Conservation (phyloP, 2,329 filamentous ascomycete species). For the Leptoxyphium fumago region DNA sequence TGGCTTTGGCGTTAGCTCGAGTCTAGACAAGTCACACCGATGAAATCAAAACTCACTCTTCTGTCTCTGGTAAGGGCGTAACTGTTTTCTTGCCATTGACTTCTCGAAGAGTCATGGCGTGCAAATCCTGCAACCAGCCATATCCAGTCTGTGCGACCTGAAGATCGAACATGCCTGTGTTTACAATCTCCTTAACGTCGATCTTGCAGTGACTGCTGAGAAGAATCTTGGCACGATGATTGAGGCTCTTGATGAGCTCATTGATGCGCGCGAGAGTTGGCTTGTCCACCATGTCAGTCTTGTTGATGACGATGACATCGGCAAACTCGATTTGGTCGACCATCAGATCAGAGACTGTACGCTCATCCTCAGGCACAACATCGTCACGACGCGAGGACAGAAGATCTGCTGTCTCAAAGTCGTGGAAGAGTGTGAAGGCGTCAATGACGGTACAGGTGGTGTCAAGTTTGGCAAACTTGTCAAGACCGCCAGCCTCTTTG, state of each 20-base stretch:
- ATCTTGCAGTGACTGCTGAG: conserved; percentile 45
- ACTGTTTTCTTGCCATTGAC: conserved; percentile 39
- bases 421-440: conserved; percentile 56
- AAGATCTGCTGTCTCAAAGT: conserved; percentile 57
- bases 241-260: conserved; percentile 37
- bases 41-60: conserved; percentile 35
- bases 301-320: conserved; percentile 58
- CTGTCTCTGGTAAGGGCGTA: conserved; percentile 54
- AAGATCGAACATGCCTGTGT: conserved; percentile 51
- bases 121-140: conserved; percentile 56
- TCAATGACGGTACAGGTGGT: conserved; percentile 61
- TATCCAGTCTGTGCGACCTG: conserved; percentile 48
- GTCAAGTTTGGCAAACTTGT: conserved; percentile 51
- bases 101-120: conserved; percentile 50
- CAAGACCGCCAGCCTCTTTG: conserved; percentile 45
- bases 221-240: conserved; percentile 50
- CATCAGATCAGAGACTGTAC: conserved; percentile 61
- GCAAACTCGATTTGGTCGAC: conserved; percentile 68
- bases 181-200: conserved; percentile 47
- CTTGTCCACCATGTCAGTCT: conserved; percentile 44
- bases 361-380: conserved; percentile 54
- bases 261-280: conserved; percentile 18
- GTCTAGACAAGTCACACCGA: neutral
- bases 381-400: conserved; percentile 47
- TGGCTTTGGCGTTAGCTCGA: conserved; percentile 6